Base-by-base conservation (phyloP, 495 filamentous ascomycete species). In the Letharia lupina region DNA sequence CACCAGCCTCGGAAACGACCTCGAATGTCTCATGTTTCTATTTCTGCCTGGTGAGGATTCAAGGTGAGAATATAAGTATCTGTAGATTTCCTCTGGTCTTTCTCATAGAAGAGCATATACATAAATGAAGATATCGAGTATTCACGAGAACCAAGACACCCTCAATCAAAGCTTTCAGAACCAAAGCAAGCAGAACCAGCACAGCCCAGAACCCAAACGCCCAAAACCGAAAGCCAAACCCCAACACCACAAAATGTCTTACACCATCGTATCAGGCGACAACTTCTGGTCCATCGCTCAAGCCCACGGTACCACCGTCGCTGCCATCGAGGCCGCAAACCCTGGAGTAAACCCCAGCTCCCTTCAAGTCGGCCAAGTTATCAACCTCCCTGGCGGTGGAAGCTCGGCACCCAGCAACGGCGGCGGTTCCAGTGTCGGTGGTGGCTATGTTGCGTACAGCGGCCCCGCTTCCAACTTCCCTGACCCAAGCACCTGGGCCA, bases 291-390 rank as follows among this genome's bases (percentile, higher is more conserved):
- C 56, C n/a, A 68, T 68, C 59, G 67, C 67, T 50, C 45, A 65
- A 48, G n/a, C 58, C 33, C 56, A 61, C 31, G n/a, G 56, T 61
- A 65, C 41, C 62, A 11, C 52, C 28, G 23, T 68, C 54, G 54
- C 9, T 4, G 62, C 61, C 23, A 35, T 68, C 52, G 56, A 66
- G 45, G 54, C 48, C 28, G 54, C 63, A 56, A 68, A 68, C 56
- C 67, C 67, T 13, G 63, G 67, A 33, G 33, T 68, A 16, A 61
- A 65, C 41, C 54, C 67, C 52, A 23, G 59, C 18, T 31, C 37
- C 12, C 67, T 68, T 28, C 63, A 68, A 60, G 18, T 68, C 40
- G 67, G 67, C 37, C 67, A 68, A 65, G 56, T 66, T 33, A 68
- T 66, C 41, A 41, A 66, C n/a, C 63, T 66, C 44, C 67, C 63